Evolutionary conservation across 352 stramenopile genomes (phyloP).

Genomic region (Poterioochromonas sp.): DNA sequence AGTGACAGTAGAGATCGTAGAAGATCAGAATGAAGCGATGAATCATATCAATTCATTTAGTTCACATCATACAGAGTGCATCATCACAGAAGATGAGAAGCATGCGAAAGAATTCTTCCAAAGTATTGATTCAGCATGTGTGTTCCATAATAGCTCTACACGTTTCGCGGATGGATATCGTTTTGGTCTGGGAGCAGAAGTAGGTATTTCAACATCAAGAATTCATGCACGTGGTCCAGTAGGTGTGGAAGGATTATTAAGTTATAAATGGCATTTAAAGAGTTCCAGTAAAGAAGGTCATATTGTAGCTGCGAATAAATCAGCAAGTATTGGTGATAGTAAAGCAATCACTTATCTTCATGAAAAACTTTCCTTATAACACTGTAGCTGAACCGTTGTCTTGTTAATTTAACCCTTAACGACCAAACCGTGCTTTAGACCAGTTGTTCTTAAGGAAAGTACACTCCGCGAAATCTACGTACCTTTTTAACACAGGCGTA

Average conservation of each 20-base stretch:
- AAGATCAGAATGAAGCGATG: slow-evolving; percentile 73
- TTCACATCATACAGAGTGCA: slow-evolving; percentile 87
- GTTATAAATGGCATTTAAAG: slow-evolving; percentile 92
- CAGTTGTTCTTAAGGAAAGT: too few species aligned
- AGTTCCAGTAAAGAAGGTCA: slow-evolving; percentile 62
- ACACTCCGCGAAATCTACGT: too few species aligned
- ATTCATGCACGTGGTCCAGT: slow-evolving; percentile 87
- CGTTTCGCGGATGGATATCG: slow-evolving; percentile 51
- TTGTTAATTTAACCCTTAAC: too few species aligned
- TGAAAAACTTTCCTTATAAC: too few species aligned
- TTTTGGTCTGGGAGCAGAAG: slow-evolving; percentile 93
- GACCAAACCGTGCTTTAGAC: too few species aligned
- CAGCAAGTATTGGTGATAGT: too few species aligned
- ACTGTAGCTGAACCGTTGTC: too few species aligned
- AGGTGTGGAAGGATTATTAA: slow-evolving; percentile 90
- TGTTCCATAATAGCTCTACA: slow-evolving; percentile 96
- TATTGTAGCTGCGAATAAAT: slow-evolving; percentile 49
- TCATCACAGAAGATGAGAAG: slow-evolving; percentile 80
- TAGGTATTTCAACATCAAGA: slow-evolving; percentile 90
- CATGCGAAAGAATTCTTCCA: slow-evolving; percentile 65
- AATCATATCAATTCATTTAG: slow-evolving; percentile 89
- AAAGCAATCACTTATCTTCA: too few species aligned
- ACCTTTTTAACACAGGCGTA: too few species aligned
- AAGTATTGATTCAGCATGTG: slow-evolving; percentile 85
- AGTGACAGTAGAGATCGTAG: slow-evolving; percentile 84